Evolutionary conservation across 306 rosid genomes (phyloP), one percentile per base, ranked within the genome.

Genomic region (Sechiopsis laciniata): DNA sequence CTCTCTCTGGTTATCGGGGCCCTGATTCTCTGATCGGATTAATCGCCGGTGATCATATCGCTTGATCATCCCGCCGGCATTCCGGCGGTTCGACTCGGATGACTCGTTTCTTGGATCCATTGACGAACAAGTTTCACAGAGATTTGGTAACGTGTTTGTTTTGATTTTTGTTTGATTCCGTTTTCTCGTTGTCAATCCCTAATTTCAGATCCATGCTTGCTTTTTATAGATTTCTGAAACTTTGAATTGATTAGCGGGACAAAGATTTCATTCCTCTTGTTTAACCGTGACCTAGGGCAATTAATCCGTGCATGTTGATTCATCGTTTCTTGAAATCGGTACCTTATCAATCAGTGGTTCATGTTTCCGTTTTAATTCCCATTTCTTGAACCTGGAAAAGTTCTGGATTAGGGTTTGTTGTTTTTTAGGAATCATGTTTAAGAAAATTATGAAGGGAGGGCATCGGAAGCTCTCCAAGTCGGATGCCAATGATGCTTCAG

Each of bases 371-470:
- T 70, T 80, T 72, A 80, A 77, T 82, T 71, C 62, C 80, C 54
- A 32, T 46, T 73, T 77, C 60, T 7, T 61, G 20, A 82, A n/a
- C 61, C 72, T 75, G 37, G 63, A 26, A 14, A 55, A 81, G 69
- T 72, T 50, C 82, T 83, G 93, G 86, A 79, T 83, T 87, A 83
- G 88, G 94, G 87, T 82, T 75, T 21, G 57, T 85, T 81, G 40
- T 75, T 48, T 66, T 66, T 67, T 40, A 48, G 78, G 45, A 26
- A 80, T 77, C 78, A 91, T 94, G 99, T 87, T 94, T 59, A 89
- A 87, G 89, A 94, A 91, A 68, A 87, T 94, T 72, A 94, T 91
- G 83, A 88, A 87, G 69, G 95, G 91, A 50, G 90, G 95, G 87
- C 80, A 83, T 52, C 84, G 85, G 37, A 94, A 94, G 89, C 88